Evolutionary conservation across 2,329 filamentous ascomycete species (phyloP).

Genomic region (Fusarium equiseti): DNA sequence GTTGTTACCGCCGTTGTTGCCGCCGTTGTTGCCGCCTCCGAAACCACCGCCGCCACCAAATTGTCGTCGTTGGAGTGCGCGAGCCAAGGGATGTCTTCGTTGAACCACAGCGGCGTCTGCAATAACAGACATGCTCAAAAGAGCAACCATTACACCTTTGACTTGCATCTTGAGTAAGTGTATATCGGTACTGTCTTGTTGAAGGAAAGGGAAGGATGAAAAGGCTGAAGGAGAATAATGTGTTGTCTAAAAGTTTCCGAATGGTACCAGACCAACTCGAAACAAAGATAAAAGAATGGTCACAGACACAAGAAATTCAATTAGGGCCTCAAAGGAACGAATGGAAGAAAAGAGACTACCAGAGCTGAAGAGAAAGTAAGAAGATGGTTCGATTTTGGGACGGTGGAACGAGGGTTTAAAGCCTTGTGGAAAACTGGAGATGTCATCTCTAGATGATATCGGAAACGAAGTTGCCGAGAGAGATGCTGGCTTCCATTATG

Average conservation of each 20-base stretch:
- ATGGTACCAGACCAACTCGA: conserved; percentile 65
- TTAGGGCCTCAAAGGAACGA: conserved; percentile 57
- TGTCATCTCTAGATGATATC: conserved; percentile 42
- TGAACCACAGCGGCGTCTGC: conserved; percentile 61
- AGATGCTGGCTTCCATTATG: conserved; percentile 50
- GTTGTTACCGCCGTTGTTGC: conserved; percentile 43
- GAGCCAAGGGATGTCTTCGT: conserved; percentile 53
- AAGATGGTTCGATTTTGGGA: conserved; percentile 50
- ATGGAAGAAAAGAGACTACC: conserved; percentile 62
- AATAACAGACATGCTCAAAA: conserved; percentile 61
- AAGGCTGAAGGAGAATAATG: conserved; percentile 20
- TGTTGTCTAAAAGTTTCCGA: conserved; percentile 33
- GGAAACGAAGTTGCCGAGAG: conserved; percentile 54
- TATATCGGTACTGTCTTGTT: conserved; percentile 42
- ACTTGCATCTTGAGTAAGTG: conserved; percentile 62
- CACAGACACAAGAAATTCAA: conserved; percentile 54
- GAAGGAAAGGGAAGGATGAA: conserved; percentile 29
- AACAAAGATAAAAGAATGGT: conserved; percentile 58
- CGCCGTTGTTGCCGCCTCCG: conserved; percentile 30
- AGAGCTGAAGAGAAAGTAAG: conserved; percentile 58
- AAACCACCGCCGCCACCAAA: conserved; percentile 47
- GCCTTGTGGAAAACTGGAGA: conserved; percentile 49
- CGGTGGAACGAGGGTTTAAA: conserved; percentile 50
- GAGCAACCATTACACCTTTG: conserved; percentile 62
- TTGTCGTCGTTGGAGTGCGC: conserved; percentile 58